Conservation (phyloP, 1,284 basidiomycete species). For the Cryptococcus sp. region DNA sequence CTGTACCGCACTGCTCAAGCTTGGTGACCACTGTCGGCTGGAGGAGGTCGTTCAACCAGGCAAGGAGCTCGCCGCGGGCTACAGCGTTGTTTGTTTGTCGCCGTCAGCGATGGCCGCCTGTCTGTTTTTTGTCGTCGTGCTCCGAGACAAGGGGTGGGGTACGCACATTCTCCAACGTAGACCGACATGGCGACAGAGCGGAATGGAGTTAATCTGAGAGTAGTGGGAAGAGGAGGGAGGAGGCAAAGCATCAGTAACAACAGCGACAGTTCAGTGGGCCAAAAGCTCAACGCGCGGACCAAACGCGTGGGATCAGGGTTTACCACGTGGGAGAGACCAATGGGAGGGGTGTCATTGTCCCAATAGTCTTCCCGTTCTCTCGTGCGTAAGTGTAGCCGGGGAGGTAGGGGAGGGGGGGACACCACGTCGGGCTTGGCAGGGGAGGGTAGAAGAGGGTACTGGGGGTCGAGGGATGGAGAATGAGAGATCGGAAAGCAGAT, state of each 20-base stretch:
- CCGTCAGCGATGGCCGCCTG: neutral
- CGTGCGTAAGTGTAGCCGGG: neutral
- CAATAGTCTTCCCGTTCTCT: too few species aligned
- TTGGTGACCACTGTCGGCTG: slow-evolving; percentile 77
- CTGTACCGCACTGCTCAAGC: slow-evolving; percentile 88
- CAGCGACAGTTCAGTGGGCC: too few species aligned
- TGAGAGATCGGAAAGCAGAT: too few species aligned
- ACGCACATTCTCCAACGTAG: slow-evolving; percentile 45
- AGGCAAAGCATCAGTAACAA: too few species aligned
- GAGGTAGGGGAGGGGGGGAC: too few species aligned
- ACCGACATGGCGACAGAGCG: slow-evolving; percentile 31
- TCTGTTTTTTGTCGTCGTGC: neutral
- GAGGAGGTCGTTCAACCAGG: slow-evolving; percentile 92
- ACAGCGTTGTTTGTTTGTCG: neutral
- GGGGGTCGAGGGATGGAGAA: too few species aligned
- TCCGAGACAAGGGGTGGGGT: neutral
- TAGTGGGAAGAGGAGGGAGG: too few species aligned
- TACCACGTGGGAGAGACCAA: neutral
- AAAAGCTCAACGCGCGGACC: too few species aligned
- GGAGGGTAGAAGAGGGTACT: too few species aligned
- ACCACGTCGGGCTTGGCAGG: too few species aligned
- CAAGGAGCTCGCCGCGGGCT: slow-evolving; percentile 75
- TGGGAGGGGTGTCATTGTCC: neutral
- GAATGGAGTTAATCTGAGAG: neutral
- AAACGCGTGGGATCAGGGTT: neutral